Conservation (phyloP, 371 early-diverging fungal species). For the Mycotypha africana region DNA sequence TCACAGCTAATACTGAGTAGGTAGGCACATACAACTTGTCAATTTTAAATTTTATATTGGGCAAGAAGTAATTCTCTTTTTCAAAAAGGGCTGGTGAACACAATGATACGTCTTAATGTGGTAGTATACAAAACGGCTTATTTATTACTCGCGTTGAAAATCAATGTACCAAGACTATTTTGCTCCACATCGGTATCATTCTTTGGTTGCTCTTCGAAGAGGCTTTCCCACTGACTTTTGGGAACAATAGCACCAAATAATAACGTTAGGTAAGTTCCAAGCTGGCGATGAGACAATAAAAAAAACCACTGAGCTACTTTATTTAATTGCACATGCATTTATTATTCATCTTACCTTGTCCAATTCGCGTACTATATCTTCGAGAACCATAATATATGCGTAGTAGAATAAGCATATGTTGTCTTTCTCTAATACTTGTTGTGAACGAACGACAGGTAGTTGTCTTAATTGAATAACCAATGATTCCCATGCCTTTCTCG, state of each 20-base stretch:
- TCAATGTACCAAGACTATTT: too few species aligned
- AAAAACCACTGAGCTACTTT: background rate
- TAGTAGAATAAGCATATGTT: conserved; percentile 67
- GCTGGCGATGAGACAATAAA: conserved; percentile 10
- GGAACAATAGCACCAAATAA: conserved; percentile 42
- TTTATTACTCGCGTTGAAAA: too few species aligned
- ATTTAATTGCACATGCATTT: background rate
- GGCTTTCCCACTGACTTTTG: conserved; percentile 31
- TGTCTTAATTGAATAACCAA: conserved; percentile 45
- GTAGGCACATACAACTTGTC: too few species aligned
- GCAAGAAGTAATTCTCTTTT: too few species aligned
- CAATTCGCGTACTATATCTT: conserved; percentile 73
- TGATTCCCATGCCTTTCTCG: conserved; percentile 40
- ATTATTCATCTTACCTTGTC: conserved; percentile 29
- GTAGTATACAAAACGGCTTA: background rate
- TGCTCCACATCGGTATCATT: too few species aligned
- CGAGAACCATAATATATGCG: conserved; percentile 72
- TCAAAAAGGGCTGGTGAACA: too few species aligned
- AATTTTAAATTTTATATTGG: too few species aligned
- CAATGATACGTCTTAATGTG: too few species aligned
- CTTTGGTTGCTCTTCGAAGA: conserved; percentile 26
- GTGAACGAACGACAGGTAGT: conserved; percentile 50
- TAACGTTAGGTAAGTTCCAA: conserved; percentile 32
- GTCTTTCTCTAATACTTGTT: conserved; percentile 25
- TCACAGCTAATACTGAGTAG: too few species aligned